Base-by-base conservation (phyloP, 2,329 filamentous ascomycete species). In the Niveomyces coronatus region DNA sequence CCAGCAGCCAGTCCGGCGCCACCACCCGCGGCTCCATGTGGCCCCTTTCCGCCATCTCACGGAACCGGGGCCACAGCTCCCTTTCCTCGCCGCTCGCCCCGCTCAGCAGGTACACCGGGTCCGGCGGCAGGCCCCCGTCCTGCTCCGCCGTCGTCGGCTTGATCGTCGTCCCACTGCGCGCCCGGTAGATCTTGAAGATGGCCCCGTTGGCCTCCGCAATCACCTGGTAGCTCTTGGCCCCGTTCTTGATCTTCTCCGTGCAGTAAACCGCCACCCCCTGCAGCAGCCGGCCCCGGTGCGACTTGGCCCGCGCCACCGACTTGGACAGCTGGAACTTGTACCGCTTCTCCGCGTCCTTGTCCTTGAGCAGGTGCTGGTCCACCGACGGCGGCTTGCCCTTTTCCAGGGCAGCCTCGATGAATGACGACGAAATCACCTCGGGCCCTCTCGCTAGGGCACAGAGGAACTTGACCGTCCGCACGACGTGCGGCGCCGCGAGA, bases 381-480 rank as follows among this genome's bases (percentile, higher is more conserved):
- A 79, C 66, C 16, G 79, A 63, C 1, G 82, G 75, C 8, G 84
- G 55, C 50, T 77, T 68, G 45, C 82, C 76, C 22, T 76, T 67
- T 31, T 83, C 76, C 9, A 96, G 67, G 32, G 82, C 85, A 17
- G 74, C 68, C 40, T 89, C 83, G 41, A 98, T 75, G 57, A 86
- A 98, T 8, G 74, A 70, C 1, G 81, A 82, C 31, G 78, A 79
- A 38, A 96, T 72, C 30, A 96, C 74, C 2, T 74, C 71, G 1
- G 87, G 85, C 1, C 84, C 87, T 42, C 77, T 79, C 14, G 91
- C 87, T 19, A 98, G 65, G 10, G 87, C 86, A 44, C 81, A 82
- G 35, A 96, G 79, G 54, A 98, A 98, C 54, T 98, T 98, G 55
- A 85, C 79, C 0, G 91, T 98, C 26, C 91, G 82, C 23, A 95